Base-by-base conservation (phyloP, 768 basidiomycete genomes). In the Hypholoma sublateritium region DNA sequence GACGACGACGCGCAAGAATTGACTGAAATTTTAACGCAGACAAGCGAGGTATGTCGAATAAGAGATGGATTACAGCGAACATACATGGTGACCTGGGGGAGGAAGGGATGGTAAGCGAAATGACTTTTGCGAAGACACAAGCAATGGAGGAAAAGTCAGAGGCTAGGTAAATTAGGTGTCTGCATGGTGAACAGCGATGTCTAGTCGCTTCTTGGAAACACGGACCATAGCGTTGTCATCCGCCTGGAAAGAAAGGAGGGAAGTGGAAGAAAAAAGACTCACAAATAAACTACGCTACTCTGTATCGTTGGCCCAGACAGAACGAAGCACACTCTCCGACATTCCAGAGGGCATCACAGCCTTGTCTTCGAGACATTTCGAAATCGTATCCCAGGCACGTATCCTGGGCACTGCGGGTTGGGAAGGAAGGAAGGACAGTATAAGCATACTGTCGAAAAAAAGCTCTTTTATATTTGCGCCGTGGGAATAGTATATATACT, bases 191-290 rank as follows among this genome's bases (percentile, higher is more conserved):
- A 74, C 82, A 85, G 88, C 87, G 90, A 83, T 89, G 88, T 93
- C 91, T 94, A 88, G 79, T 86, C 89, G 86, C 88, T 84, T 85
- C 89, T 93, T 86, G 84, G 91, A 90, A 93, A 93, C 91, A 92
- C 91, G 91, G 91, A 93, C 91, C 92, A 92, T 89, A 89, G 89
- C 89, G 70, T 61, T 73, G 72, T 91, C 89, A 90, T 92, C 87
- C 81, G 64, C 67, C 60, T 57, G 48, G 57, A 63, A 56, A 56
- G 59, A 62, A 37, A 47, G 35, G 45, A 21, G 19, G 42, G 47
- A 44, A 56, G 39, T 37, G 11, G 35, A 57, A 52, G 16, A 24
- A 39, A 17, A 25, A 17, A 52, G 13, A 62, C 66, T 65, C 61
- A 67, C 66, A 34, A 44, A 37, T 34, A 47, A 34, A n/a, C n/a